Base-by-base conservation (phyloP, 1,284 basidiomycete genomes). In the Malassezia japonica region DNA sequence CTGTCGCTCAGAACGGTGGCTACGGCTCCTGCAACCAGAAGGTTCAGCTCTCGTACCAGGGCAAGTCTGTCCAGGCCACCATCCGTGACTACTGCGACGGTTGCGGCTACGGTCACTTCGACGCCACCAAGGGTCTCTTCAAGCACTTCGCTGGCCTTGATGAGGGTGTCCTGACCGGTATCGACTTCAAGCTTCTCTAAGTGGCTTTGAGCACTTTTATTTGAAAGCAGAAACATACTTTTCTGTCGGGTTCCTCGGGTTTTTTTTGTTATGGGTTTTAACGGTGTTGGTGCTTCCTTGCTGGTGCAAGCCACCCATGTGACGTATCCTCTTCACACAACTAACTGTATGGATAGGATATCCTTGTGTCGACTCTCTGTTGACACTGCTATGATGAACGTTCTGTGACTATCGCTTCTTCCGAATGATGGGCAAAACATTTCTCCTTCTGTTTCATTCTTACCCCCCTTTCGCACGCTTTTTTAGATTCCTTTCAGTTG, bases 11-110 rank as follows among this genome's bases (percentile, higher is more conserved):
- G 46, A 48, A 61, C 43, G 59, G 53, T 1, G 63, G 63, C 10
- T 65, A 64, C 41, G 49, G 50, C 31, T 52, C 56, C 16, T 71
- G 68, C 48, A 64, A 64, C 36, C 67, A 71, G 36, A 55, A 51
- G 5, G 60, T 69, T 8, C 59, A 61, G 47, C 20, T 68, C 4
- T 61, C 62, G 48, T 66, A 60, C 48, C 50, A 46, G 18, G 66
- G 67, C 41, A 69, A 67, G 53, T 59, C 56, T 53, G 62, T 65
- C 3, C 43, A 55, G 8, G 65, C 59, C 1, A 61, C 38, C 23
- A 52, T 69, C 16, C 57, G 56, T 21, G 67, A 70, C 51, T 64
- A 61, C 46, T 70, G 67, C 37, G 59, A 37, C 1, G 39, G 38
- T 15, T 70, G 67, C 46, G 50, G 42, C 3, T 66, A 46, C 45